phyloP scores from a whole-genome alignment of 257 asterid species.

The Gentiana dahurica region DNA sequence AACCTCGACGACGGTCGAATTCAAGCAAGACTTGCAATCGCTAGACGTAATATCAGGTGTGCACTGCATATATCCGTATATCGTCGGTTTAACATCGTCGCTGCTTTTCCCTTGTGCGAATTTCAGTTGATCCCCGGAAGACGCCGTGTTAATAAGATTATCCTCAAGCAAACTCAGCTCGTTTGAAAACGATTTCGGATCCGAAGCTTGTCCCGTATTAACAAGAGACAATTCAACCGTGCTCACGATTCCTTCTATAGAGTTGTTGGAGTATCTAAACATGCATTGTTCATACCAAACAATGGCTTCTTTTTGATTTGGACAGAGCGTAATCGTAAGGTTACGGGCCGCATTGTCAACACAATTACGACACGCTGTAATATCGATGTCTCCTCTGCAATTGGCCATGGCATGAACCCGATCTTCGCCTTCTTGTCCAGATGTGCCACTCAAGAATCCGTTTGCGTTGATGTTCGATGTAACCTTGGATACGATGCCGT shows the following conservation, averaged over 20 bases:
- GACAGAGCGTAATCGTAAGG: slow-evolving; percentile 8
- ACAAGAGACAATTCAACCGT: fast-evolving
- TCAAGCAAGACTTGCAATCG: slow-evolving; percentile 15
- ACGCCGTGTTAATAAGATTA: background rate
- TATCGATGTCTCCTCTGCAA: slow-evolving; percentile 27
- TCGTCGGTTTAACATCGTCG: background rate
- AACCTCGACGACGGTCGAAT: background rate
- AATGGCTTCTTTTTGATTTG: slow-evolving; percentile 12
- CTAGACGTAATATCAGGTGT: slow-evolving; percentile 19
- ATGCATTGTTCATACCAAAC: slow-evolving; percentile 11
- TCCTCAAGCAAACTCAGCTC: background rate
- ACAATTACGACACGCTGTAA: slow-evolving; percentile 17
- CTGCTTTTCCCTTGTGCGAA: slow-evolving; percentile 10
- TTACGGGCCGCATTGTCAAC: background rate
- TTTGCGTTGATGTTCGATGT: slow-evolving; percentile 7
- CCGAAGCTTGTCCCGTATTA: background rate
- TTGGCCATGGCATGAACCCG: slow-evolving; percentile 14
- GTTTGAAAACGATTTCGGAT: background rate
- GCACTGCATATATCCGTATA: slow-evolving; percentile 18
- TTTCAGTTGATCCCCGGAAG: slow-evolving; percentile 1
- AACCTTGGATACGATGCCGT: slow-evolving; percentile 22
- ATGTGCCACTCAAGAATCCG: slow-evolving; percentile 23
- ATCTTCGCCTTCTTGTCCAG: slow-evolving; percentile 6
- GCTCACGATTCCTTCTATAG: background rate
- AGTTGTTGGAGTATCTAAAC: slow-evolving; percentile 9